A percentile compares a stretch with the other conserved stretches of the same genome.
Evolutionary conservation across 768 basidiomycete genomes (phyloP).

Genomic region (Lactifluus volemus): DNA sequence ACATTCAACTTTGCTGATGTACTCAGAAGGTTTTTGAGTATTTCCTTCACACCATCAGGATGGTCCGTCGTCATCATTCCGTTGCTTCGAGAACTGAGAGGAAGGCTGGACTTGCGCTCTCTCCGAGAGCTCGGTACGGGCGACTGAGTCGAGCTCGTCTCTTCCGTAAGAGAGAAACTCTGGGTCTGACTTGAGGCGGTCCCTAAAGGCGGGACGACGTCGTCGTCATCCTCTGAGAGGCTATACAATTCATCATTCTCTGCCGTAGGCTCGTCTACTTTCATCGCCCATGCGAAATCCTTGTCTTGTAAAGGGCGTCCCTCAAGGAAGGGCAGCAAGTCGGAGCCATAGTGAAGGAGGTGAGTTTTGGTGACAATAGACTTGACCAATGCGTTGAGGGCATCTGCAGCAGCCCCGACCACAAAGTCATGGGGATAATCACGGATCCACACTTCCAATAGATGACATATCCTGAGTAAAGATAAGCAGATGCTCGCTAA

Average conservation of each 20-base stretch:
- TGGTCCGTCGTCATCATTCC: slow-evolving; percentile 7
- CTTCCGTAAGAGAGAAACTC: slow-evolving; percentile 5
- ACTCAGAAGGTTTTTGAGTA: slow-evolving; percentile 53
- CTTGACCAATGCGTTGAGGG: slow-evolving; percentile 66
- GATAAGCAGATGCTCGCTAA: background rate
- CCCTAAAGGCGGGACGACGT: slow-evolving; percentile 21
- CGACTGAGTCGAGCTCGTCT: background rate
- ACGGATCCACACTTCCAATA: slow-evolving; percentile 70
- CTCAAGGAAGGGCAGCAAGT: slow-evolving; percentile 75
- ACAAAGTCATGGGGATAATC: slow-evolving; percentile 75
- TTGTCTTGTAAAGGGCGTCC: slow-evolving; percentile 57
- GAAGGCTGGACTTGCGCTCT: slow-evolving; percentile 65
- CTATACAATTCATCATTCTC: slow-evolving; percentile 58
- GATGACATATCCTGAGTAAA: slow-evolving; percentile 57
- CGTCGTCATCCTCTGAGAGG: slow-evolving; percentile 46
- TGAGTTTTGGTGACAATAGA: slow-evolving; percentile 74
- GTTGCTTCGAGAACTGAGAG: slow-evolving; percentile 32
- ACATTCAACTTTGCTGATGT: slow-evolving; percentile 49
- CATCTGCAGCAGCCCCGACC: slow-evolving; percentile 62
- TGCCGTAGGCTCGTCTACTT: slow-evolving; percentile 45
- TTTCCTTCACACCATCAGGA: slow-evolving; percentile 35
- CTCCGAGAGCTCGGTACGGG: slow-evolving; percentile 28
- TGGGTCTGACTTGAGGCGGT: slow-evolving; percentile 20
- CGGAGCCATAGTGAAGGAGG: slow-evolving; percentile 76
- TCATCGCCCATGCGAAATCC: slow-evolving; percentile 69